These are phyloP conservation scores for Cercospora berteroae DNA, from an alignment of 2,329 filamentous ascomycete genomes.

Conservation along the genomic window DNA sequence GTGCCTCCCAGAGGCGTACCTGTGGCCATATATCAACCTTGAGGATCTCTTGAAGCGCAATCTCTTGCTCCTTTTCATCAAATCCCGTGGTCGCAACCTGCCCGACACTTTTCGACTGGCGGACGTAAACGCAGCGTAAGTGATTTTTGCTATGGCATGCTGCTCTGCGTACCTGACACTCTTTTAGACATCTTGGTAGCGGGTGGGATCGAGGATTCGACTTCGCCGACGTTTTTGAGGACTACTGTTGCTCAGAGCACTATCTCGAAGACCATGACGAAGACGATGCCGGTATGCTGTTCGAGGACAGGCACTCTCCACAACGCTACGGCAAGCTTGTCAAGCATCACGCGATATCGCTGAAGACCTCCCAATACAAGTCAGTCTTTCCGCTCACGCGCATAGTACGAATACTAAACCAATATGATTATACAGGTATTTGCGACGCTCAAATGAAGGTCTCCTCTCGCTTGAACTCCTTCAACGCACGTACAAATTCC, in stretches of 20 bases:
- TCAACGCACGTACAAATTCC: slow-evolving; percentile 48
- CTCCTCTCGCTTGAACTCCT: slow-evolving; percentile 55
- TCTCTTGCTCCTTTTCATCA: slow-evolving; percentile 52
- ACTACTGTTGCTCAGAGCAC: slow-evolving; percentile 17
- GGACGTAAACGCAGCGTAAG: slow-evolving; percentile 42
- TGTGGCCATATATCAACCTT: slow-evolving; percentile 58
- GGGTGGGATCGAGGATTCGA: slow-evolving; percentile 17
- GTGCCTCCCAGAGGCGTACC: slow-evolving; percentile 37
- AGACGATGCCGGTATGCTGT: slow-evolving; percentile 23
- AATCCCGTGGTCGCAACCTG: slow-evolving; percentile 49
- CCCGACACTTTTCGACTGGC: slow-evolving; percentile 51
- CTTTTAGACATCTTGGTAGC: slow-evolving; percentile 32
- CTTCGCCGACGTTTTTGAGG: slow-evolving; percentile 11
- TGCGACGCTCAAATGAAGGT: slow-evolving; percentile 13
- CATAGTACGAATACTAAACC: not conserved
- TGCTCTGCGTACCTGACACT: not conserved
- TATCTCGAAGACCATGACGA: slow-evolving; percentile 15
- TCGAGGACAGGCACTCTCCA: slow-evolving; percentile 32
- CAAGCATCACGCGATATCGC: slow-evolving; percentile 3
- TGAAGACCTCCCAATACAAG: slow-evolving; percentile 15
- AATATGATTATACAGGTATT: not conserved
- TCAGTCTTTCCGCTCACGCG: not conserved
- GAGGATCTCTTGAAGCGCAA: slow-evolving; percentile 53
- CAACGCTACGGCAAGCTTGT: slow-evolving; percentile 32
- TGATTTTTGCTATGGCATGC: not conserved